Evolutionary conservation across 2,329 filamentous ascomycete species (phyloP).

Genomic region (Clonostachys rosea): DNA sequence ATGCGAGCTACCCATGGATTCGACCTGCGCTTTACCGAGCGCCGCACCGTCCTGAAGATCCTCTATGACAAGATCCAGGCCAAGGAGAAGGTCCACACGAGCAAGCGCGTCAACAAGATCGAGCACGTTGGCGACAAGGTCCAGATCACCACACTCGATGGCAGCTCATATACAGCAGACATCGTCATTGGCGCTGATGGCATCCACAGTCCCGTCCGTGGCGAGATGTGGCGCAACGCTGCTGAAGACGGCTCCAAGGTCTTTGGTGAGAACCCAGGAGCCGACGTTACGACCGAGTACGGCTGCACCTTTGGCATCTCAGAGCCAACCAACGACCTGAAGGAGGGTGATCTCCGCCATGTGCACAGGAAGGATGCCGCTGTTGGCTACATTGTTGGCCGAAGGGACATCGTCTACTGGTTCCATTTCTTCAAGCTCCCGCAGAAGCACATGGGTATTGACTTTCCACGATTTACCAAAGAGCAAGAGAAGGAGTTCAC

Average conservation of each 20-base stretch:
- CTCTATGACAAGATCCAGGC: slow-evolving; percentile 23
- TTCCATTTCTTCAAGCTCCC: slow-evolving; percentile 23
- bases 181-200: slow-evolving; percentile 32
- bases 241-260: slow-evolving; percentile 3
- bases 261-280: slow-evolving; percentile 4
- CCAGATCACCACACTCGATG: slow-evolving; percentile 15
- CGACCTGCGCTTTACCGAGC: slow-evolving; percentile 22
- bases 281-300: slow-evolving; percentile 16
- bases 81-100: slow-evolving; percentile 12
- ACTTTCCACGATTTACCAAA: slow-evolving; percentile 24
- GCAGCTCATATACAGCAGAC: no score
- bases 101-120: slow-evolving; percentile 7
- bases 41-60: slow-evolving; percentile 21
- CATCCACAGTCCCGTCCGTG: slow-evolving; percentile 26
- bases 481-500: slow-evolving; percentile 21
- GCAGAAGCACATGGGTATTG: slow-evolving; percentile 15
- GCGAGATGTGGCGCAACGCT: slow-evolving; percentile 10
- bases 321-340: slow-evolving; percentile 13
- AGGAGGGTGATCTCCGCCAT: slow-evolving; percentile 8
- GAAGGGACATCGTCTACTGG: slow-evolving; percentile 23
- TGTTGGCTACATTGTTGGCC: slow-evolving; percentile 19
- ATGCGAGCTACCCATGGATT: slow-evolving; percentile 15
- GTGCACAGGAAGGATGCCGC: slow-evolving; percentile 13
- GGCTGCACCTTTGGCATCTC: slow-evolving; percentile 31
- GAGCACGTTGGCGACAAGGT: slow-evolving; percentile 2